Base-by-base conservation (phyloP, 2,329 filamentous ascomycete species). In the Aspergillus aculeatus region DNA sequence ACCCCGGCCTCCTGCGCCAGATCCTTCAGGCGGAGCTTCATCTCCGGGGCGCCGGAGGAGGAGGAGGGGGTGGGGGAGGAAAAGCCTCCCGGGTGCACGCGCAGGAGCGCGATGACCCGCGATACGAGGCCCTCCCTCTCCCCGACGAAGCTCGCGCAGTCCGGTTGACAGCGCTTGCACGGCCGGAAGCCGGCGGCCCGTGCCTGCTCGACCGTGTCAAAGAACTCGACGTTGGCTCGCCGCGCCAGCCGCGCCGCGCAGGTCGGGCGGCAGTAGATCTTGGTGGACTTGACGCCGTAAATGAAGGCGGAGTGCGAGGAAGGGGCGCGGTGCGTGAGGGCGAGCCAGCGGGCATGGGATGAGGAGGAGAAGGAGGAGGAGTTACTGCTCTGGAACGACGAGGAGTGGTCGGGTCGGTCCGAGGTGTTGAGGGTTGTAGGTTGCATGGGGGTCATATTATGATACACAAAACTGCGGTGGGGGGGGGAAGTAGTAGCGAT, bases 151-250 rank as follows among this genome's bases (percentile, higher is more conserved):
- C 67, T 59, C 24, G 68, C 68, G 5, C 54, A 59, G n/a, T 74
- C 71, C 57, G 79, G 84, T 60, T 79, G 78, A 71, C 85, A 87
- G 16, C 84, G 77, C 71, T 85, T 86, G 73, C 85, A 88, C 0
- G 85, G 23, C 23, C 23, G 23, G 23, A 23, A 23, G 23, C 23
- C 23, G 23, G 23, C 23, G 23, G 23, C 23, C 23, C 23, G 23
- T 3, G 23, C 23, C 23, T 23, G 23, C 23, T 23, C 23, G 23
- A 74, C 67, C 0, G 74, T 78, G 16, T 78, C 69, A 71, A 80
- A 86, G 72, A 87, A 89, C 1, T 73, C 70, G 3, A 88, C 80
- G 53, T 89, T 89, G 53, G 84, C 82, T 50, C 85, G 81, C 2
- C 85, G 81, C 1, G 86, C 84, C 12, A 88, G 80, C 0, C 86